Percentiles rank a stretch among this genome's conserved stretches.
phyloP scores from a whole-genome alignment of 306 rosid genomes.

The Cicer judaicum region DNA sequence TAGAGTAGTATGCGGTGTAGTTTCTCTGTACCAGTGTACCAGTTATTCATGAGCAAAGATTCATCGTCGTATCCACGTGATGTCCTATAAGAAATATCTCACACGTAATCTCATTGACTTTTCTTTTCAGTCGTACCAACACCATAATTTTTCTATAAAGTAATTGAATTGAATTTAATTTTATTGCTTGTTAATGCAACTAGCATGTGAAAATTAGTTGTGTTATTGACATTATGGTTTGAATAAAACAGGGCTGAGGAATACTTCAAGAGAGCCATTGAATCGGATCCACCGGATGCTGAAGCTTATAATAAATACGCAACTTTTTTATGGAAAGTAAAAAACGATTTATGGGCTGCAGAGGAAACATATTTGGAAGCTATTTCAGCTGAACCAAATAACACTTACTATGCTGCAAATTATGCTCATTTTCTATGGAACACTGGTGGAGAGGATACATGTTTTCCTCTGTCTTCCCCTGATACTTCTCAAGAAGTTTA shows the following conservation, averaged over 20 bases:
- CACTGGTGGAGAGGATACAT: conserved; percentile 92
- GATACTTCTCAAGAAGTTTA: conserved; percentile 56
- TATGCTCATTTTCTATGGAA: conserved; percentile 97
- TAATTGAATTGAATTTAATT: not conserved
- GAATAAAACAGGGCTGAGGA: conserved; percentile 85
- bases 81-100: conserved; percentile 26
- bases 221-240: conserved; percentile 18
- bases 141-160: not conserved
- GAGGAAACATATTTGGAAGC: conserved; percentile 89
- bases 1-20: conserved; percentile 48
- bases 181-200: not conserved
- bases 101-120: conserved; percentile 44
- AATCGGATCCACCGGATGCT: conserved; percentile 71
- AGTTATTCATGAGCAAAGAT: conserved; percentile 36
- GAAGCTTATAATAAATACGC: conserved; percentile 87
- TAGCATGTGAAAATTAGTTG: conserved; percentile 48
- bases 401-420: conserved; percentile 74
- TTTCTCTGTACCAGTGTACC: conserved; percentile 31
- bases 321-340: conserved; percentile 74
- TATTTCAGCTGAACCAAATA: conserved; percentile 74
- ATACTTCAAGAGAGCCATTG: conserved; percentile 75
- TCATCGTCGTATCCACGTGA: conserved; percentile 48
- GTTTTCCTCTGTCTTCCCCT: conserved; percentile 67
- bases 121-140: conserved; percentile 10
- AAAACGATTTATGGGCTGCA: conserved; percentile 85